These are phyloP conservation scores for Begonia masoniana DNA, from an alignment of 306 rosid genomes.

Conservation along the genomic window DNA sequence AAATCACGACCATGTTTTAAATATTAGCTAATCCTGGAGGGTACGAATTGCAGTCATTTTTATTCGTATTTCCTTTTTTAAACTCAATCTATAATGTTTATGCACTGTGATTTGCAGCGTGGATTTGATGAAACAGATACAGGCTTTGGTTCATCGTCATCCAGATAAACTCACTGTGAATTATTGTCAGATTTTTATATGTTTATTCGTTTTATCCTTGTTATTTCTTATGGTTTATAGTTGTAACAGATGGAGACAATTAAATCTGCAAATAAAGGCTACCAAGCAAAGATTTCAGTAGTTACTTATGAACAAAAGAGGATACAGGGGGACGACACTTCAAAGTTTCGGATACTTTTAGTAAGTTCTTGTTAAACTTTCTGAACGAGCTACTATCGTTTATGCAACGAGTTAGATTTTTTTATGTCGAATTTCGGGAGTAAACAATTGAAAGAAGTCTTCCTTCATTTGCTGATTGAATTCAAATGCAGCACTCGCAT, in stretches of 20 bases:
- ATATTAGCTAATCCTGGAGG: neutral
- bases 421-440: too few species aligned
- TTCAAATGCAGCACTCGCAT: too few species aligned
- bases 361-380: constrained; percentile 37
- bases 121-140: constrained; percentile 63
- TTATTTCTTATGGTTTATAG: constrained; percentile 8
- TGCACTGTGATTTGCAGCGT: constrained; percentile 42
- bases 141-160: constrained; percentile 72
- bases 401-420: too few species aligned
- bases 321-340: constrained; percentile 32
- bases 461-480: too few species aligned
- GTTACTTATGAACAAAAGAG: constrained; percentile 61
- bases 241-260: constrained; percentile 52
- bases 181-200: constrained; percentile 6
- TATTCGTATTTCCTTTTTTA: too few species aligned
- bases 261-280: constrained; percentile 61
- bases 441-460: too few species aligned
- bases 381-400: neutral
- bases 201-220: constrained; percentile 5
- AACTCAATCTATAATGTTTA: neutral
- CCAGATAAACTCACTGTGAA: constrained; percentile 63
- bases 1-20: too few species aligned
- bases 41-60: neutral
- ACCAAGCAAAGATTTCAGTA: constrained; percentile 51
- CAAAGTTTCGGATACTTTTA: constrained; percentile 77